A percentile compares a stretch with the other conserved stretches of the same genome.
phyloP scores from a whole-genome alignment of 116 monocot species.

The Thalassia testudinum region DNA sequence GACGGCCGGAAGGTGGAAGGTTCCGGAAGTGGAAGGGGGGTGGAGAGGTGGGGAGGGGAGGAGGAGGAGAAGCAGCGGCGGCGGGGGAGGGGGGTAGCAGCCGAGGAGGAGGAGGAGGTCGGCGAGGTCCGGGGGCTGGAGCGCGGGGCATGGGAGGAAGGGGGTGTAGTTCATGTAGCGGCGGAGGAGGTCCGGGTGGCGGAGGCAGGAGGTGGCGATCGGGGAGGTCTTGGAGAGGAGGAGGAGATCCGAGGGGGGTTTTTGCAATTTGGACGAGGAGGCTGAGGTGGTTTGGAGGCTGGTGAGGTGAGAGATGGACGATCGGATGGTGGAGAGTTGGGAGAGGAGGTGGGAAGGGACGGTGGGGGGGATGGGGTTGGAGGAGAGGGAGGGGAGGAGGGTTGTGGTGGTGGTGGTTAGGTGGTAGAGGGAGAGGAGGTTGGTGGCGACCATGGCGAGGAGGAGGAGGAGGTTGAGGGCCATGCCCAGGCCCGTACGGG shows the following conservation, averaged over 20 bases:
- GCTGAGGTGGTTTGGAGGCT: constrained; percentile 19
- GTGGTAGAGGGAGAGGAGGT: constrained; percentile 94
- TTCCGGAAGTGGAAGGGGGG: constrained; percentile 27
- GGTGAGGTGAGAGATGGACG: constrained; percentile 43
- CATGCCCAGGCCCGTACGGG: constrained; percentile 18
- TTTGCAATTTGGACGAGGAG: background rate
- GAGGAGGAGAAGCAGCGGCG: constrained; percentile 56
- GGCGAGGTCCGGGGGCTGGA: constrained; percentile 24
- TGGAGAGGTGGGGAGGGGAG: constrained; percentile 14
- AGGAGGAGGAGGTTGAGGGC: constrained; percentile 73
- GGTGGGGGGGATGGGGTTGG: too few species aligned
- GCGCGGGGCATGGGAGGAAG: constrained; percentile 49
- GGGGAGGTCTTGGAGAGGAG: constrained; percentile 23
- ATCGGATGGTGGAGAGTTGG: constrained; percentile 51
- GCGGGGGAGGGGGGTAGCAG: too few species aligned
- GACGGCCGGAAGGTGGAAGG: too few species aligned
- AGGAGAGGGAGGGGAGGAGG: too few species aligned
- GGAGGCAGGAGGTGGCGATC: constrained; percentile 56
- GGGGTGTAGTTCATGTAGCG: constrained; percentile 79
- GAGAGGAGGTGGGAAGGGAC: too few species aligned
- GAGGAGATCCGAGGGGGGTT: constrained; percentile 16
- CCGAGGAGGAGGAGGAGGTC: too few species aligned
- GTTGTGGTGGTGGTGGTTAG: too few species aligned
- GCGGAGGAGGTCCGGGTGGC: constrained; percentile 76
- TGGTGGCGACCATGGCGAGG: constrained; percentile 72